These are phyloP conservation scores for Paraconiothyrium brasiliense DNA, from an alignment of 2,329 filamentous ascomycete species.

Conservation along the genomic window DNA sequence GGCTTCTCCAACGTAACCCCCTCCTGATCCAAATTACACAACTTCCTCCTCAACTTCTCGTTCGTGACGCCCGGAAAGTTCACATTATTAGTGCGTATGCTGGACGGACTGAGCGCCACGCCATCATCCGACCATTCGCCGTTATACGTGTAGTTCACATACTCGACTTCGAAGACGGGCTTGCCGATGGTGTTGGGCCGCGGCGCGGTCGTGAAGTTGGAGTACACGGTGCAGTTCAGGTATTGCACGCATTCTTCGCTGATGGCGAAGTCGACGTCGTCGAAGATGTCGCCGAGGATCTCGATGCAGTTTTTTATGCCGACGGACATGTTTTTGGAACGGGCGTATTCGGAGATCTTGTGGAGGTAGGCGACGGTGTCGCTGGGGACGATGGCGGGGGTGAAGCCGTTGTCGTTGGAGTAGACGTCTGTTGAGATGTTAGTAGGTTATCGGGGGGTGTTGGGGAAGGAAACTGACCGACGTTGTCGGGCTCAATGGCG, in stretches of 20 bases:
- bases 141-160: conserved; percentile 33
- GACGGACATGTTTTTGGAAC: conserved; percentile 31
- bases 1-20: conserved; percentile 26
- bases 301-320: conserved; percentile 38
- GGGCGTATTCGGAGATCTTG: conserved; percentile 30
- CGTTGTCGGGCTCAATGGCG: conserved; percentile 50
- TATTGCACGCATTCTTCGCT: conserved; percentile 35
- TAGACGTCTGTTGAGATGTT: conserved; percentile 26
- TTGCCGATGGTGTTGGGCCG: conserved; percentile 24
- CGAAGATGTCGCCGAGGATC: conserved; percentile 36
- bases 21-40: conserved; percentile 32
- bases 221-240: conserved; percentile 33
- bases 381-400: conserved; percentile 25
- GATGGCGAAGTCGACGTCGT: conserved; percentile 36
- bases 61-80: conserved; percentile 29
- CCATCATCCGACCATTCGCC: conserved; percentile 29
- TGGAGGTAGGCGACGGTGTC: conserved; percentile 31
- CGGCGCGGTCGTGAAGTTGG: conserved; percentile 34
- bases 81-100: conserved; percentile 28
- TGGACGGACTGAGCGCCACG: conserved; percentile 25
- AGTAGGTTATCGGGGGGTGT: background rate
- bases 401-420: conserved; percentile 34
- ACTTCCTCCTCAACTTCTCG: conserved; percentile 30
- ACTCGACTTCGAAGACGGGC: conserved; percentile 38
- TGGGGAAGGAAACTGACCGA: conserved; percentile 27